phyloP scores from a whole-genome alignment of 441 rosid genomes.

The Syzygium syzygioides region DNA sequence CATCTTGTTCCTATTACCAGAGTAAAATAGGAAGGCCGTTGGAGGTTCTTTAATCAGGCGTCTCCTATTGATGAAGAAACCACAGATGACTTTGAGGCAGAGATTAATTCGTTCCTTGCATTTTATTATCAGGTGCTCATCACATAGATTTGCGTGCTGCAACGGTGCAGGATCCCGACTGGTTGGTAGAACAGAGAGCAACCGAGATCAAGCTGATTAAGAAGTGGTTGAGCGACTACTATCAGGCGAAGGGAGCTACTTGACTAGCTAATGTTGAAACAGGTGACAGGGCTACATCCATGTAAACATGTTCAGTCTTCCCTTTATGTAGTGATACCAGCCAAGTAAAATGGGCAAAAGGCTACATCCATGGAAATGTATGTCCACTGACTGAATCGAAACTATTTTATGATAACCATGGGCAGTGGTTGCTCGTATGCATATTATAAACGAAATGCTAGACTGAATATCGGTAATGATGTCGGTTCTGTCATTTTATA shows the following conservation, averaged over 20 bases:
- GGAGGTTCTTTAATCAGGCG: not conserved
- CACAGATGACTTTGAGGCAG: not conserved
- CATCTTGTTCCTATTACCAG: not conserved
- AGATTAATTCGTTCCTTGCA: not conserved
- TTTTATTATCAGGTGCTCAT: conserved; percentile 51
- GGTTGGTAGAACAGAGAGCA: conserved; percentile 49
- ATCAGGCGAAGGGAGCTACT: not conserved
- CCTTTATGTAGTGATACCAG: not conserved
- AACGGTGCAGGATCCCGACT: conserved; percentile 46
- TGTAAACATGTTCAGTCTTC: not conserved
- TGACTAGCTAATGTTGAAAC: not conserved
- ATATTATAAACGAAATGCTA: not conserved
- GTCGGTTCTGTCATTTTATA: not conserved
- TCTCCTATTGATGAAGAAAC: not conserved
- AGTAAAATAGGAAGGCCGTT: not conserved
- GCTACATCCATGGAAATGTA: not conserved
- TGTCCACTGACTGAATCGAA: not conserved
- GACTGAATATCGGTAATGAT: not conserved
- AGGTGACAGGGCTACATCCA: not conserved
- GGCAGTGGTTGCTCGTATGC: not conserved
- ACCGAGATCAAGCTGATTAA: not conserved
- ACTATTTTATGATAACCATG: not conserved
- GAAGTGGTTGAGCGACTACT: not conserved
- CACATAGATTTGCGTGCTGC: conserved; percentile 57
- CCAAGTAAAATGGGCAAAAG: not conserved